Base-by-base conservation (phyloP, 2,329 filamentous ascomycete species). In the Dactylella cylindrospora region DNA sequence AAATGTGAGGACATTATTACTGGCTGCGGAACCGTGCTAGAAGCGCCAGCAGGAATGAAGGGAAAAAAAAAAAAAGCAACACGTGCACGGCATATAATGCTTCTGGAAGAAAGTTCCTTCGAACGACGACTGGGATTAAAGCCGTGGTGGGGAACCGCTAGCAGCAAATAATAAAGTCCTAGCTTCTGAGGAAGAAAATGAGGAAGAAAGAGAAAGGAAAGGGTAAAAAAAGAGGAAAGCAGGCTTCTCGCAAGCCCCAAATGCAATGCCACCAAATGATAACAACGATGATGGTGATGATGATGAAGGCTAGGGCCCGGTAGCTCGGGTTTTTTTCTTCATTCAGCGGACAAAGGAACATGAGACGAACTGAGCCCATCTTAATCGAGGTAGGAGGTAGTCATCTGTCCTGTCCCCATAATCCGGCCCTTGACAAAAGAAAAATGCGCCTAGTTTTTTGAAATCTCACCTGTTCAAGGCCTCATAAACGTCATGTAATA, bases 401-500 rank as follows among this genome's bases (percentile, higher is more conserved):
- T 61, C 55, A 61, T 61, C 41, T 61, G 53, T 51, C 43, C 41
- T 61, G 53, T 51, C 43, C 47, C 49, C 55, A 60, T 53, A 52
- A 61, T 61, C 40, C 15, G n/a, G 55, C 46, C 55, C 53, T 52
- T 52, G 55, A 53, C 47, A 61, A n/a, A n/a, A n/a, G n/a, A n/a
- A n/a, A n/a, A 61, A 61, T 61, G 55, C 55, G 41, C 47, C 55
- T 53, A 61, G 55, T 36, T 53, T n/a, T n/a, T n/a, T 22, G n/a
- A 53, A 53, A 61, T 61, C 55, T 61, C 47, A 61, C 55, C 55
- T 61, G 55, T 53, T 44, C 55, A 61, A 61, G 55, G 55, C 55
- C 55, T 61, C 55, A 61, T 61, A 53, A 61, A 61, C 55, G 55
- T 61, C 55, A 61, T 61, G 55, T 61, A 61, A 61, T 61, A 61